Conservation (phyloP, 192 early-diverging fungal species). For the Mortierella hygrophila region DNA sequence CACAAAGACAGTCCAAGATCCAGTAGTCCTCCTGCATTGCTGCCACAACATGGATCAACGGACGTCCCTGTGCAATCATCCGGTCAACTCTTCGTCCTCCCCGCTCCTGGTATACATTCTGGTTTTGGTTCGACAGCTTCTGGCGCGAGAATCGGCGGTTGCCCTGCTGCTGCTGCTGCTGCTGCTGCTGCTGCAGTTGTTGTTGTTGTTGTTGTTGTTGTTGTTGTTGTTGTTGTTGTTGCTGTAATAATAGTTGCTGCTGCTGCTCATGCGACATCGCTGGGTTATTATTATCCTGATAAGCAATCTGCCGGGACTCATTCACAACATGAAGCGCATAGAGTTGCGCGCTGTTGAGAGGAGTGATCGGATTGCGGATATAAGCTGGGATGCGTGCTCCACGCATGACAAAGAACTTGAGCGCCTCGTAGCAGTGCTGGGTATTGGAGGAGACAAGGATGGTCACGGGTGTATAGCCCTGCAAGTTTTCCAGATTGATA, state of each 20-base stretch:
- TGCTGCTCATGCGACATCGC: background rate
- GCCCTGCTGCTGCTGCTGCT: background rate
- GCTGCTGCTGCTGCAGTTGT: background rate
- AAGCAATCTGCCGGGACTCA: constrained; percentile 19
- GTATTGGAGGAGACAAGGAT: constrained; percentile 54
- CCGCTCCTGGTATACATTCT: constrained; percentile 33
- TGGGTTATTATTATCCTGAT: background rate
- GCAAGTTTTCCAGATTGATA: constrained; percentile 50
- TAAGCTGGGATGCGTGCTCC: constrained; percentile 50
- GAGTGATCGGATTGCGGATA: constrained; percentile 50
- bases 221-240: background rate
- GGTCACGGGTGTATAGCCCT: constrained; percentile 53
- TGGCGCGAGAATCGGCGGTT: constrained; percentile 25
- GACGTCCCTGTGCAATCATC: constrained; percentile 38
- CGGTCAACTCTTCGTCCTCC: constrained; percentile 21
- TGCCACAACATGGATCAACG: constrained; percentile 49
- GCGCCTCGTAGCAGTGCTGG: constrained; percentile 49
- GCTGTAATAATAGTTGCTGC: background rate
- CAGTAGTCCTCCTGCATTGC: constrained; percentile 51
- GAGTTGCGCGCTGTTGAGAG: constrained; percentile 41
- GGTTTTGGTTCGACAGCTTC: constrained; percentile 9
- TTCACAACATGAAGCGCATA: constrained; percentile 50
- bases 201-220: background rate
- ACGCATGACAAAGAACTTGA: constrained; percentile 53
- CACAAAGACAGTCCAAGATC: constrained; percentile 51